Evolutionary conservation across 2,329 filamentous ascomycete species (phyloP).

Genomic region (Rosellinia necatrix): DNA sequence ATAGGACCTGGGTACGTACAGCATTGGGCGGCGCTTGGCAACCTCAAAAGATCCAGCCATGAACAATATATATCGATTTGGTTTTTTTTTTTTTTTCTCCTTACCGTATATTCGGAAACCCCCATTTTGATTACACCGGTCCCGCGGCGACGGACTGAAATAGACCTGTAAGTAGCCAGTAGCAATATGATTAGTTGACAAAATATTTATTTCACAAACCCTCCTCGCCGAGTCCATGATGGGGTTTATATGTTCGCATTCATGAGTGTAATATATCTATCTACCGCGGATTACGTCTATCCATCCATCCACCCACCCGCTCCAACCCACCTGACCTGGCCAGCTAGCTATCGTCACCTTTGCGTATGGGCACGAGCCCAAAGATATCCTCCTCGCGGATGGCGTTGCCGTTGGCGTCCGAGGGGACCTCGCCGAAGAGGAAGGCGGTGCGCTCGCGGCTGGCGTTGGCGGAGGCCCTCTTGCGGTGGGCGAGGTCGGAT

Average conservation of each 20-base stretch:
- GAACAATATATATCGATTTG: conserved; percentile 11
- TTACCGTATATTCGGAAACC: not conserved
- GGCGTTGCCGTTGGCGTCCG: conserved; percentile 43
- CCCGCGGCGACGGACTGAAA: not conserved
- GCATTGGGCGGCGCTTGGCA: conserved; percentile 23
- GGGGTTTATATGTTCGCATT: no score
- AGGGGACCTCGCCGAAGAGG: conserved; percentile 59
- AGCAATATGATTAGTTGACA: not conserved
- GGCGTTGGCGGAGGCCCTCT: conserved; percentile 48
- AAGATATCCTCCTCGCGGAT: conserved; percentile 57
- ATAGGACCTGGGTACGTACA: conserved; percentile 16
- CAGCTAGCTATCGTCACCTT: conserved; percentile 10
- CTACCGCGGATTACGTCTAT: no score
- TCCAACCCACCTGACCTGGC: not conserved
- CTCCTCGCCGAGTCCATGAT: no score
- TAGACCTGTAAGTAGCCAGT: not conserved
- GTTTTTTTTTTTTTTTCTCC: not conserved
- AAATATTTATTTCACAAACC: no score
- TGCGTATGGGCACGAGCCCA: conserved; percentile 56
- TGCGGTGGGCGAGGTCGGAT: conserved; percentile 41
- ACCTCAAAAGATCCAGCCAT: conserved; percentile 6
- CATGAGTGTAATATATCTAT: no score
- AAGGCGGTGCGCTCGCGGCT: conserved; percentile 63
- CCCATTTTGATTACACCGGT: not conserved
- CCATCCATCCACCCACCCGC: not conserved